Evolutionary conservation across 441 rosid genomes (phyloP), one percentile per base, ranked within the genome.

Genomic region (Pelargonium cotyledonis): DNA sequence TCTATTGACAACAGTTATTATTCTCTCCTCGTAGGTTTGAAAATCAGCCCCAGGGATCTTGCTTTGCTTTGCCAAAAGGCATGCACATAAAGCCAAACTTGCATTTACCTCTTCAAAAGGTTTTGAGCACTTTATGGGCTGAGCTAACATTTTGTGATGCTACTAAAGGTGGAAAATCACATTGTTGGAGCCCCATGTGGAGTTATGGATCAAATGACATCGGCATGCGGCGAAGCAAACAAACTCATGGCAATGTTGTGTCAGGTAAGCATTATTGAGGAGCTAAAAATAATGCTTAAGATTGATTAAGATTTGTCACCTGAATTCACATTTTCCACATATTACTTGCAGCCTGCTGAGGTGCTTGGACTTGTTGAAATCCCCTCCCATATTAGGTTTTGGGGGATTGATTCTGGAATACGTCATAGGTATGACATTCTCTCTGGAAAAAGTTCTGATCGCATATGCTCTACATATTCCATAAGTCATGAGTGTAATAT

Each of bases 131-230:
- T 15, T 51, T 58, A 58, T 58, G 29, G 41, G 41, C 63, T 8
- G 21, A 58, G 11, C 29, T 58, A 58, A 58, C 6, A 58, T 58
- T 58, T 58, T 58, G 14, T 58, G 63, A 58, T 16, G 23, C 63
- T 75, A 43, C 15, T 72, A 70, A 68, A 95, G 99, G 99, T 95
- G 77, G 99, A 95, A 80, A 95, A 92, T 84, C 99, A 92, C 78
- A 87, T 95, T 76, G 99, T 95, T 73, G 99, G 99, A 80, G 99
- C 99, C 74, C 99, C 99, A 16, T 95, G 99, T 70, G 99, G 99
- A 70, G 97, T 95, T 66, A 91, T 95, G 99, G 99, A 95, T 81
- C 99, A 95, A 84, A 95, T 95, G 99, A 86, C 99, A 51, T 90
- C 99, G 35, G 94, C 97, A 19, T 95, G 98, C 66, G 99, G 99